phyloP scores from a whole-genome alignment of 768 basidiomycete species.

The Hericium coralloides region DNA sequence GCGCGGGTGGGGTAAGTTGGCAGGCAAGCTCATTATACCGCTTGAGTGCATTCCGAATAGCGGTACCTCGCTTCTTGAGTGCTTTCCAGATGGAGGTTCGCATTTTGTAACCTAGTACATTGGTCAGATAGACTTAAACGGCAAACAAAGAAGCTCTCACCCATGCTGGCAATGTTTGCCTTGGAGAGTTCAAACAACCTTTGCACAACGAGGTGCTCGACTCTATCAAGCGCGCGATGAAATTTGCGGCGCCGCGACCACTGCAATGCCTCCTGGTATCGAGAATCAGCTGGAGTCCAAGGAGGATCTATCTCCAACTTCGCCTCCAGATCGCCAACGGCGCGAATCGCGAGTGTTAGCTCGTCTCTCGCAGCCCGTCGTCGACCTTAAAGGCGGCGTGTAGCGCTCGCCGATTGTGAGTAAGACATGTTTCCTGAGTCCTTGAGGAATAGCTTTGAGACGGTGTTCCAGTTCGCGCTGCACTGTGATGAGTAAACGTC shows the following conservation, averaged over 20 bases:
- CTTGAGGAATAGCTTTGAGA: no score
- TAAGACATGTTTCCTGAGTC: no score
- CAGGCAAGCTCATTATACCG: neutral
- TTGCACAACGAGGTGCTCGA: neutral
- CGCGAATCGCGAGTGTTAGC: neutral
- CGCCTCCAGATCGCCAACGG: neutral
- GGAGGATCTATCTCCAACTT: neutral
- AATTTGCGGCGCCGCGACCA: neutral
- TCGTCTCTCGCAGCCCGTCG: neutral
- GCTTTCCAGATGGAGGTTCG: neutral
- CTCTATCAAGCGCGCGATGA: neutral
- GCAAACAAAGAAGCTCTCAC: neutral
- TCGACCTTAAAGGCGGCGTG: neutral
- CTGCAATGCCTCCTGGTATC: neutral
- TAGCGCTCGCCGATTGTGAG: no score
- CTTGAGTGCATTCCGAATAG: neutral
- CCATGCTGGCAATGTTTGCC: neutral
- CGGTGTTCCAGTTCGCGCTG: no score
- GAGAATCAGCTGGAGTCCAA: neutral
- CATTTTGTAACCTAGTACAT: neutral
- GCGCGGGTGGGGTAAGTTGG: neutral
- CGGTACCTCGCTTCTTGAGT: neutral
- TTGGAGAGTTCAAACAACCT: neutral
- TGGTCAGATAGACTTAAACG: neutral
- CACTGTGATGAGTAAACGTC: no score